These are phyloP conservation scores for Phyllosticta capitalensis DNA, from an alignment of 2,329 filamentous ascomycete species.

Conservation along the genomic window DNA sequence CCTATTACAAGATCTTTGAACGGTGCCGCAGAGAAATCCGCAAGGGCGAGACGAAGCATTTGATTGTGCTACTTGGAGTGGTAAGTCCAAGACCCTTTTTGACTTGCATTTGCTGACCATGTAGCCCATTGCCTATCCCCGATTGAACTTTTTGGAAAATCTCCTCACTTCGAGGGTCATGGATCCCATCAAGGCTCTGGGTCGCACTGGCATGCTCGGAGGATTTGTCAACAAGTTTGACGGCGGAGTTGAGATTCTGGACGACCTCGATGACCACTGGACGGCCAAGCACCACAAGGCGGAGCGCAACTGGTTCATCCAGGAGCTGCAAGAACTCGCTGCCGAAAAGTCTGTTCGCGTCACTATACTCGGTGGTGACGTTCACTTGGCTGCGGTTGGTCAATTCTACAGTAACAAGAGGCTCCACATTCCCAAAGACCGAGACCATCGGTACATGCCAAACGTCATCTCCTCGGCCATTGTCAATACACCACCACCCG, in stretches of 20 bases:
- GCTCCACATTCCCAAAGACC: conserved; percentile 71
- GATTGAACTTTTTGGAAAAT: conserved; percentile 51
- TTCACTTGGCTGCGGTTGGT: conserved; percentile 83
- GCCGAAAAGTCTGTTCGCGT: conserved; percentile 86
- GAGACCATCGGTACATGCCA: conserved; percentile 92
- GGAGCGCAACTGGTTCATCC: conserved; percentile 77
- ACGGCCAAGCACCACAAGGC: conserved; percentile 89
- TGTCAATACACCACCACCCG: conserved; percentile 80
- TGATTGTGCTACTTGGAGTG: conserved; percentile 79
- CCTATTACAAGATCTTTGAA: conserved; percentile 80
- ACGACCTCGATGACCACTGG: conserved; percentile 95
- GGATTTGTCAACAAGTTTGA: conserved; percentile 80
- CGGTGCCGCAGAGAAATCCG: conserved; percentile 73
- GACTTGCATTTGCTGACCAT: neutral
- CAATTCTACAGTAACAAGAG: conserved; percentile 93
- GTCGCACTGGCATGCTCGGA: conserved; percentile 70
- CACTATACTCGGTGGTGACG: conserved; percentile 88
- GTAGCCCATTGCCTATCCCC: conserved; percentile 37
- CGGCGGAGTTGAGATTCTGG: conserved; percentile 81
- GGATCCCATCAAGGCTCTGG: conserved; percentile 81
- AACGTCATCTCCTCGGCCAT: conserved; percentile 93
- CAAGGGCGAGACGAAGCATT: conserved; percentile 76
- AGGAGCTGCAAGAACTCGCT: conserved; percentile 86
- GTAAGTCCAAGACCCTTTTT: conserved; percentile 33
- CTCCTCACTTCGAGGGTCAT: conserved; percentile 73